A percentile compares a stretch with the other conserved stretches of the same genome.
Conservation (phyloP, 192 early-diverging fungal species). For the Podila epigama region DNA sequence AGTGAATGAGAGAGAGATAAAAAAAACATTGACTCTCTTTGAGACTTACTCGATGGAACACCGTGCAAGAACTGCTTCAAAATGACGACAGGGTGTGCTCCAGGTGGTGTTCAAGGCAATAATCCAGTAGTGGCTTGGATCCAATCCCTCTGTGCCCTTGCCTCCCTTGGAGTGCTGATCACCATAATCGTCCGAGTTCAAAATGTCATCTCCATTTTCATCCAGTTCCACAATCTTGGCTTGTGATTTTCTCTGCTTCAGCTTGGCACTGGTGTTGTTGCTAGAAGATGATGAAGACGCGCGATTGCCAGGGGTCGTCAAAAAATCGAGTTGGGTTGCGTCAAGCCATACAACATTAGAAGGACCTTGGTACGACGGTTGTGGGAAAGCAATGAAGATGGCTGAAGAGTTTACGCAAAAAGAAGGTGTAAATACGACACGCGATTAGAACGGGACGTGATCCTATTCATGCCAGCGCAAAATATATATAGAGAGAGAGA, state of each 20-base stretch:
- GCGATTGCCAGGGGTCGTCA: conserved; percentile 12
- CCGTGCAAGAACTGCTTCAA: conserved; percentile 58
- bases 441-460: too few relatives aligned
- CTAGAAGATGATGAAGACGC: conserved; percentile 12
- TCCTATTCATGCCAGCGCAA: not conserved
- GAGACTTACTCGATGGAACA: conserved; percentile 54
- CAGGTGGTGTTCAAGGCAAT: conserved; percentile 61
- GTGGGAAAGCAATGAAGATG: conserved; percentile 52
- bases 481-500: not conserved
- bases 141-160: conserved; percentile 7
- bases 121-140: conserved; percentile 56
- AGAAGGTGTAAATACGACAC: not conserved
- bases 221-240: conserved; percentile 47
- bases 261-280: conserved; percentile 8
- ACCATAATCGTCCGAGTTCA: not conserved
- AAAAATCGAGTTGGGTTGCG: conserved; percentile 35
- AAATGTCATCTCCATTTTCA: conserved; percentile 16
- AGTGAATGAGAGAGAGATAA: not conserved
- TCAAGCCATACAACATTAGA: conserved; percentile 53
- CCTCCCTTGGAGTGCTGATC: not conserved
- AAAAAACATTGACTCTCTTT: conserved; percentile 5
- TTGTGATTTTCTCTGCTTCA: conserved; percentile 4
- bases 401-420: conserved; percentile 28
- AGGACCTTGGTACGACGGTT: conserved; percentile 61
- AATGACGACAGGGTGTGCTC: conserved; percentile 57